Base-by-base conservation (phyloP, 192 early-diverging fungal genomes). In the Coemansia sp. region DNA sequence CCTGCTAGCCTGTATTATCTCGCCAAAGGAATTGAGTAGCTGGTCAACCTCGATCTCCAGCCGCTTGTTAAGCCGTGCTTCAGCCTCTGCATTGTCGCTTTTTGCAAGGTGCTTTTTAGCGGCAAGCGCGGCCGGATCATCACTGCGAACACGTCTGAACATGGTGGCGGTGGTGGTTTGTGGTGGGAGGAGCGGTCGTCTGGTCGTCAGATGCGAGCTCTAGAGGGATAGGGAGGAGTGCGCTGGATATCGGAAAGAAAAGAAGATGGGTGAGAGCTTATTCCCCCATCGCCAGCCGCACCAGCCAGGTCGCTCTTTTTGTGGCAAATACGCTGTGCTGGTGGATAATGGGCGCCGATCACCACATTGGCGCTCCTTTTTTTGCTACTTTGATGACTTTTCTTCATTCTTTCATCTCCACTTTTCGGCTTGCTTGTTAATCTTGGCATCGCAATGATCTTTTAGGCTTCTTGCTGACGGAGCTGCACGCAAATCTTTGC, bases 1-100 rank as follows among this genome's bases (percentile, higher is more conserved):
- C 37, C 72, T 63, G 73, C 81, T 83, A 13, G 70, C 60, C 65
- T 74, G 72, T 57, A 83, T 69, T 6, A 83, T 83, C 60, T 83
- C 81, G 56, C 76, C 76, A 51, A 83, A 83, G 44, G 81, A 77
- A 32, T 55, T 70, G 25, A 78, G 66, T 12, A 83, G 81, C 76
- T 83, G 81, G 42, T 75, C 76, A 48, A 83, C 65, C 40, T 83
- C 81, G 51, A 61, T 46, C 39, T 77, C 69, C 38, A 83, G 54
- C 39, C 81, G 72, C 60, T 66, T 64, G 61, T 83, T 83, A 39
- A 83, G 76, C 72, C 64, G 69, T 40, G 74, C 75, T 46, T 77
- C 81, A 3, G 73, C 66, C 0, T 57, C 65, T 16, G 59, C 67
- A 14, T 70, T 64, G 71, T 69, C 65, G 69, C 48, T 67, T 22